Evolutionary conservation across 1,284 basidiomycete species (phyloP), one percentile per base, ranked within the genome.

Genomic region (Fistulina hepatica): DNA sequence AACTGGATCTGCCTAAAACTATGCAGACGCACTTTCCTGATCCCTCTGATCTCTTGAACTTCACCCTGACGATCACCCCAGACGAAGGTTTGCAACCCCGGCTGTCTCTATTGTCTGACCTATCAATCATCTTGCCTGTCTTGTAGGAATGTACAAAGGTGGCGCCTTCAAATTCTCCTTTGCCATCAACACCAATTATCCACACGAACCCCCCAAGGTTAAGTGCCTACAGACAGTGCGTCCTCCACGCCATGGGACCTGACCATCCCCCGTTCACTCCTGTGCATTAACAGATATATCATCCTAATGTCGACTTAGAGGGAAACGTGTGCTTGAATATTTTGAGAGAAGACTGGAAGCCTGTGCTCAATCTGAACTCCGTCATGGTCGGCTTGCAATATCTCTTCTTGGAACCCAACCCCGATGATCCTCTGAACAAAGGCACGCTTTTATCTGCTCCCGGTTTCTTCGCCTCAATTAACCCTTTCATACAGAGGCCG

Each of bases 301-400:
- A 99, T 59, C 95, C 95, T 2, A 99, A 99, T 54, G 81, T 99
- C 33, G 94, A 99, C 60, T 73, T 97, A 23, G 90, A 97, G 55
- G 93, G 93, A 35, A 97, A 97, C 50, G 91, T 97, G 25, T 94
- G 90, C 63, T 58, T 94, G 54, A 98, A 98, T 66, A 97, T 98
- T 52, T 72, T 98, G 43, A 79, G 95, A 57, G 95, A 98, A 67
- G 95, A 98, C 65, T 99, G 95, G 95, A 99, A 99, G 57, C 95
- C 95, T 11, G 95, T 97, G 4, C 71, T 98, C 37, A 97, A 97
- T 60, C 71, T 97, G 40, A 97, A 92, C 59, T 89, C 91, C 24
- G 88, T 98, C 46, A 92, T 97, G 81, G 90, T 97, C 47, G 95
- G 95, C 24, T 64, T 99, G 43, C 93, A 98, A 58, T 98, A 97